Evolutionary conservation across 371 early-diverging fungal species (phyloP), one percentile per base, ranked within the genome.

Genomic region (Circinella umbellata): DNA sequence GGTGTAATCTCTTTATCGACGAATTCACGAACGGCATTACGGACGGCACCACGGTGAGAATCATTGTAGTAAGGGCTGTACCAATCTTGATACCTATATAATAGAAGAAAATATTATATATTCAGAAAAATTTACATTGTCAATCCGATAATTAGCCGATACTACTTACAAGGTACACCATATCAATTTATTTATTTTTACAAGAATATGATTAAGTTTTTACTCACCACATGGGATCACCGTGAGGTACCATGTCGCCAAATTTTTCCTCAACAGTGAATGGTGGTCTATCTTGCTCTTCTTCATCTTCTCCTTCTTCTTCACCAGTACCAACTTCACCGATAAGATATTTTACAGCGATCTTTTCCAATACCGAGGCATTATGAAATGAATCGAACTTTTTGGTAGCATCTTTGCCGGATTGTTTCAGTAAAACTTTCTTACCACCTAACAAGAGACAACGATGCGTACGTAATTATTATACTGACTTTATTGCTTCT

Each of bases 361-460:
- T 78, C 66, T 87, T 82, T 73, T 88, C 83, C 66, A 91, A 79
- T 35, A 90, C 83, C 38, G 82, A 64, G 47, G 72, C 71, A 36
- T 90, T 90, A 80, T 97, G 96, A 76, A 95, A 93, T 55, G 90
- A 86, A 64, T 93, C 91, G 77, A 97, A 97, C 78, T 94, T 91
- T 77, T 95, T 93, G 47, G 93, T 85, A 46, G 95, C 95, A 75
- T 97, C 96, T 18, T 76, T 87, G 46, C 98, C 98, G 42, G 92
- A 94, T 38, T 90, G 90, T 77, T 92, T 92, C 46, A 93, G 67
- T 6, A 94, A 76, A 61, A 94, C 88, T 77, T 93, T 88, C 71
- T 86, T 84, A 18, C 84, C 84, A 35, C 80, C 72, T 72, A 61
- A n/a, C n/a, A n/a, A n/a, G n/a, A n/a, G n/a, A n/a, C n/a, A n/a